Evolutionary conservation across 768 basidiomycete species (phyloP).

Genomic region (Albatrellus ellisii): DNA sequence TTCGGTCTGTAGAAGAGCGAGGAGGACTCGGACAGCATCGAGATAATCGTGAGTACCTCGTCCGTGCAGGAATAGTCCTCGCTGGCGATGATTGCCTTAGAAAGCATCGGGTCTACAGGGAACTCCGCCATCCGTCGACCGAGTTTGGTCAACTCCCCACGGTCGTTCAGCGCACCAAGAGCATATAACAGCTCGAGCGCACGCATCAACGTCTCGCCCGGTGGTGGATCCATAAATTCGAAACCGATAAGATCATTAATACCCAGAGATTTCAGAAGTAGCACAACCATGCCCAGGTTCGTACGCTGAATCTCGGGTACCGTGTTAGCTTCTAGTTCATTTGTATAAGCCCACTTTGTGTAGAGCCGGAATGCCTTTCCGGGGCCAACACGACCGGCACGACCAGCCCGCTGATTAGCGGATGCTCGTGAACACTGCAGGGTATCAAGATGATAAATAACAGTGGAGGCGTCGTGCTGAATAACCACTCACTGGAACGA

Average conservation of each 20-base stretch:
- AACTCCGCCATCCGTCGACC: slow-evolving; percentile 98
- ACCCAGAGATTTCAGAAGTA: slow-evolving; percentile 90
- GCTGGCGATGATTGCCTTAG: slow-evolving; percentile 91
- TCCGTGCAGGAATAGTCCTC: slow-evolving; percentile 92
- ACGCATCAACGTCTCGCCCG: slow-evolving; percentile 94
- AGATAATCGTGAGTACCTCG: slow-evolving; percentile 93
- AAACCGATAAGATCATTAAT: slow-evolving; percentile 98
- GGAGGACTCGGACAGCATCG: slow-evolving; percentile 92
- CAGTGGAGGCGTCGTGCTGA: background rate
- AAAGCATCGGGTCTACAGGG: slow-evolving; percentile 96
- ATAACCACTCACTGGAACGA: slow-evolving; percentile 67
- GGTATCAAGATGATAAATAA: slow-evolving; percentile 1
- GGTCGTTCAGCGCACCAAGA: slow-evolving; percentile 88
- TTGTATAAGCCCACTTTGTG: slow-evolving; percentile 95
- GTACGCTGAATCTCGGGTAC: slow-evolving; percentile 99
- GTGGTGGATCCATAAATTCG: slow-evolving; percentile 97
- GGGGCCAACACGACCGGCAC: slow-evolving; percentile 95
- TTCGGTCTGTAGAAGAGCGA: slow-evolving; percentile 96
- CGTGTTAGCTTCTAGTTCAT: slow-evolving; percentile 94
- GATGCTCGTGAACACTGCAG: slow-evolving; percentile 88
- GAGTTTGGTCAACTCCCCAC: slow-evolving; percentile 94
- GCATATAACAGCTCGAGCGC: slow-evolving; percentile 92
- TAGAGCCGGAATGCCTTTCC: slow-evolving; percentile 98
- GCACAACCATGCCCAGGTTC: slow-evolving; percentile 89
- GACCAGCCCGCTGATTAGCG: slow-evolving; percentile 92